Evolutionary conservation across 2,329 filamentous ascomycete genomes (phyloP).

Genomic region (Cordyceps militaris): DNA sequence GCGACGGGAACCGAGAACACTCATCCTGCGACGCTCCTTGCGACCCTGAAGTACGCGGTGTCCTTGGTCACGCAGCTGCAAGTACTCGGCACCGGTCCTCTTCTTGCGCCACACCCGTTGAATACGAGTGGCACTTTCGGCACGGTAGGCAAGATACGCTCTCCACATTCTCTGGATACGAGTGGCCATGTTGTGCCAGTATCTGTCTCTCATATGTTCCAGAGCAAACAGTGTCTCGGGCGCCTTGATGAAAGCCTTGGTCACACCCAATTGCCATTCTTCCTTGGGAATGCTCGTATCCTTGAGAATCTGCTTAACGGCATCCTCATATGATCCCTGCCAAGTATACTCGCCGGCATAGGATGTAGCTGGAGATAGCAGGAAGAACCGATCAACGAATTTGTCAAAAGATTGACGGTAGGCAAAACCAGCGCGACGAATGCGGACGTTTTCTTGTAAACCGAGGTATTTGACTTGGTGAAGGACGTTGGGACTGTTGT

Average conservation of each 20-base stretch:
- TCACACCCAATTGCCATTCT: conserved; percentile 95
- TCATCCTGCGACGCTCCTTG: conserved; percentile 88
- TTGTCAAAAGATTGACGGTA: conserved; percentile 97
- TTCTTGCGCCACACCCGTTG: conserved; percentile 95
- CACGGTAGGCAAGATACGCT: conserved; percentile 87
- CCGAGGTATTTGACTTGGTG: conserved; percentile 99
- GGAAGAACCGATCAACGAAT: conserved; percentile 94
- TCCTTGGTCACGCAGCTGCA: conserved; percentile 81
- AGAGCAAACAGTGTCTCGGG: conserved; percentile 94
- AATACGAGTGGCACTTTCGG: conserved; percentile 87
- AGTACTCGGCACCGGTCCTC: conserved; percentile 80
- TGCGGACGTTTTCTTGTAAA: conserved; percentile 98
- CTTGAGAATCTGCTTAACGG: conserved; percentile 86
- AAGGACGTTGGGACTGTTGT: conserved; percentile 84
- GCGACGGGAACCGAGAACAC: conserved; percentile 80
- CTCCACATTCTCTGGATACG: conserved; percentile 96
- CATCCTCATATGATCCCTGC: conserved; percentile 80
- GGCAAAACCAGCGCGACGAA: conserved; percentile 90
- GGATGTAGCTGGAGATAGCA: conserved; percentile 87
- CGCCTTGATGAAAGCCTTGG: conserved; percentile 96
- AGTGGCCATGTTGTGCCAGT: conserved; percentile 99
- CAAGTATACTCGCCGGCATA: conserved; percentile 98
- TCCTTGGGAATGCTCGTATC: conserved; percentile 93
- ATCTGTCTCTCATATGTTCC: conserved; percentile 94
- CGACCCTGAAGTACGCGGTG: conserved; percentile 73